Percentiles rank a stretch among this genome's conserved stretches.
phyloP scores from a whole-genome alignment of 2,329 filamentous ascomycete genomes.

The Scortechinia acanthostroma region DNA sequence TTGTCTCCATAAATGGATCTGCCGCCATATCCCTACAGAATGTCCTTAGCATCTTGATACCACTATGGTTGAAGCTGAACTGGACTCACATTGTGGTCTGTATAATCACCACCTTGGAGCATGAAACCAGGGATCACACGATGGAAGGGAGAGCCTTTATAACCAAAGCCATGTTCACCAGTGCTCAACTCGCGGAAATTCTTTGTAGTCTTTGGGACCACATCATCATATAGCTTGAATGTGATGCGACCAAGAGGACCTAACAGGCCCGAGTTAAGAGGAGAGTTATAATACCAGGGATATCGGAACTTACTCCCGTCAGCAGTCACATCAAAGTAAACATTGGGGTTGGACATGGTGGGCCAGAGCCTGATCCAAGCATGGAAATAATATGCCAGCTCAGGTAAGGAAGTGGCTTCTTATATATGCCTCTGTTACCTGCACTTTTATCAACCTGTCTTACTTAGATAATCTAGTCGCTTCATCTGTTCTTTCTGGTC shows the following conservation, averaged over 20 bases:
- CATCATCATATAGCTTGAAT: slow-evolving; percentile 81
- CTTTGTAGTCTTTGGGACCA: slow-evolving; percentile 68
- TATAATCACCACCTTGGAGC: slow-evolving; percentile 89
- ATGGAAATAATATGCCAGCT: too few relatives aligned
- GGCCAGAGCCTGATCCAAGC: too few relatives aligned
- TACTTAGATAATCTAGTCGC: too few relatives aligned
- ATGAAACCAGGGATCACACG: slow-evolving; percentile 86
- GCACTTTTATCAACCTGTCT: too few relatives aligned
- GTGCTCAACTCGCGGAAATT: slow-evolving; percentile 77
- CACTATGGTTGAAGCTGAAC: not conserved
- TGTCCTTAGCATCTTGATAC: not conserved
- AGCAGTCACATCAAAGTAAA: slow-evolving; percentile 83
- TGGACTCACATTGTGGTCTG: slow-evolving; percentile 70
- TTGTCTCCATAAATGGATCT: slow-evolving; percentile 68
- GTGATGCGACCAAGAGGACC: slow-evolving; percentile 70
- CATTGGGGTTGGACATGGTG: slow-evolving; percentile 94
- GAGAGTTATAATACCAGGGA: too few relatives aligned
- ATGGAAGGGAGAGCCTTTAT: slow-evolving; percentile 77
- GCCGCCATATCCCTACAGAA: slow-evolving; percentile 8
- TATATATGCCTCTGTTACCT: too few relatives aligned
- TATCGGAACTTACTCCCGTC: too few relatives aligned
- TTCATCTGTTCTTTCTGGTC: too few relatives aligned
- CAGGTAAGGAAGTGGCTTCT: too few relatives aligned
- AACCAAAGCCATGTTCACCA: slow-evolving; percentile 80
- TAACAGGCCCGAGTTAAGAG: too few relatives aligned